A percentile compares a stretch with the other conserved stretches of the same genome.
phyloP scores from a whole-genome alignment of 2,329 filamentous ascomycete species.

The Acrocalymma vagum region DNA sequence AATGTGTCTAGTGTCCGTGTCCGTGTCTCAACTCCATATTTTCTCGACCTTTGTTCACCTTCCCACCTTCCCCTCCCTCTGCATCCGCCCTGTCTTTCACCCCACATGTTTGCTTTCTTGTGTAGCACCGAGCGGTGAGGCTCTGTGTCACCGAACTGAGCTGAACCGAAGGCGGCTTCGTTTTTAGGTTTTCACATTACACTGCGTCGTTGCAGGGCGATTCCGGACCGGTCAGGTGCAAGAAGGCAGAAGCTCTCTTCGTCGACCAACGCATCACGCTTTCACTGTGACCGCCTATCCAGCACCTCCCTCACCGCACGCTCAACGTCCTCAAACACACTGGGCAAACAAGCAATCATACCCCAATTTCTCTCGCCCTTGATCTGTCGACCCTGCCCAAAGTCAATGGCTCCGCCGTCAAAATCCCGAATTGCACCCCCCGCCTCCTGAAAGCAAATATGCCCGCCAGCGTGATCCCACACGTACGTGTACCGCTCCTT shows the following conservation, averaged over 20 bases:
- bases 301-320: conserved; percentile 38
- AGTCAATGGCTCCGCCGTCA: conserved; percentile 59
- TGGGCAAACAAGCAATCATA: conserved; percentile 43
- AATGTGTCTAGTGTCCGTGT: too few species aligned
- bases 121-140: conserved; percentile 29
- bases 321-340: conserved; percentile 33
- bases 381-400: conserved; percentile 45
- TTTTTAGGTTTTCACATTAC: conserved; percentile 19
- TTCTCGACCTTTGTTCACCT: too few species aligned
- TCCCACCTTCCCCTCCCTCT: too few species aligned
- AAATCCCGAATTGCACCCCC: conserved; percentile 62
- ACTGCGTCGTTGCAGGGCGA: conserved; percentile 24
- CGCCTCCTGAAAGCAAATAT: conserved; percentile 60
- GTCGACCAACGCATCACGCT: conserved; percentile 4
- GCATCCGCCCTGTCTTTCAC: conserved; percentile 19
- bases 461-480: conserved; percentile 66
- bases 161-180: conserved; percentile 9
- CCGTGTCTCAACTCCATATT: too few species aligned
- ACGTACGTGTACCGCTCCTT: conserved; percentile 56
- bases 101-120: conserved; percentile 31
- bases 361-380: conserved; percentile 42
- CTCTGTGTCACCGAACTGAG: conserved; percentile 15
- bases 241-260: conserved; percentile 2
- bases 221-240: conserved; percentile 7
- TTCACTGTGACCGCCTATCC: conserved; percentile 23